phyloP scores from a whole-genome alignment of 352 stramenopile species.

The Phytophthora sp. region DNA sequence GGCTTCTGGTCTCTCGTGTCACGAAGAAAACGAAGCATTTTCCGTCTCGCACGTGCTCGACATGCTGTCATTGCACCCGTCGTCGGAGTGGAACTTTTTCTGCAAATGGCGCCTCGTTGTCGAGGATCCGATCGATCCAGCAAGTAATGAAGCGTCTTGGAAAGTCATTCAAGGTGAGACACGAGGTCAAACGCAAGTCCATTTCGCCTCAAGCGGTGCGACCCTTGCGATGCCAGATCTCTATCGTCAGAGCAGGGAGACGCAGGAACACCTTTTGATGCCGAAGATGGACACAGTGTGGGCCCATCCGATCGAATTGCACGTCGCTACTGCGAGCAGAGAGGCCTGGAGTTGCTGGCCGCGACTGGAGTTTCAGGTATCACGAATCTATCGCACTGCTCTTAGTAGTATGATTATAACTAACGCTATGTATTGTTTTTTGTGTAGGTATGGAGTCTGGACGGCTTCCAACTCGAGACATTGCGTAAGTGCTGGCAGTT shows the following conservation, averaged over 20 bases:
- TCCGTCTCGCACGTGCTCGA: conserved; percentile 40
- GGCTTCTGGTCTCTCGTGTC: conserved; percentile 38
- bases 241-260: conserved; percentile 14
- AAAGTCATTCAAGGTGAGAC: conserved; percentile 48
- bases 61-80: conserved; percentile 48
- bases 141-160: conserved; percentile 29
- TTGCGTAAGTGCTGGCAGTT: conserved; percentile 51
- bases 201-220: conserved; percentile 26
- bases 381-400: neutral
- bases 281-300: conserved; percentile 54
- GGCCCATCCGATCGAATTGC: conserved; percentile 60
- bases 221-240: conserved; percentile 32
- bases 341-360: conserved; percentile 44
- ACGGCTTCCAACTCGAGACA: conserved; percentile 46
- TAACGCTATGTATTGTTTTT: neutral
- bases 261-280: conserved; percentile 10
- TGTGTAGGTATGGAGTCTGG: conserved; percentile 46
- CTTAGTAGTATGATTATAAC: neutral
- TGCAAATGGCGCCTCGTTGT: conserved; percentile 54
- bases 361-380: conserved; percentile 48
- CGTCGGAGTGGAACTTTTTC: conserved; percentile 50
- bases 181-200: conserved; percentile 55
- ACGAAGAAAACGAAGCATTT: conserved; percentile 22
- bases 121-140: neutral
- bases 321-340: conserved; percentile 32